Evolutionary conservation across 352 stramenopile genomes (phyloP).

Genomic region (Phytophthora litchii): DNA sequence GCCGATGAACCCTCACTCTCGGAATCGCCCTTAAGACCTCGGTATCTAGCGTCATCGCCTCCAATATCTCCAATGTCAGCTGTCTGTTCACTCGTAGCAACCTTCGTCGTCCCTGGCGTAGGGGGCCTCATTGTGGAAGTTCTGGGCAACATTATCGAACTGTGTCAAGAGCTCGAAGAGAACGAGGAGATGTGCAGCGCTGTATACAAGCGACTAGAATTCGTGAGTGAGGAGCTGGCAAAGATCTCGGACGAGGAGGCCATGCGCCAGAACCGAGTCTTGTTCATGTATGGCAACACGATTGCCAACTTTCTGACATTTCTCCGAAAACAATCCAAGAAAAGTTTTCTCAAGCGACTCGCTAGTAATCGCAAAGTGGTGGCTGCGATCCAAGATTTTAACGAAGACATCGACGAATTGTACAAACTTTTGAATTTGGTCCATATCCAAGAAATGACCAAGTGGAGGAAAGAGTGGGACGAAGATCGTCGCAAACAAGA

Average conservation of each 20-base stretch:
- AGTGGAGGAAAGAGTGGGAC: slow-evolving; percentile 36
- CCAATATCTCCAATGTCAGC: slow-evolving; percentile 13
- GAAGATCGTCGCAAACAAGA: slow-evolving; percentile 29
- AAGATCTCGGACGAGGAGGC: slow-evolving; percentile 30
- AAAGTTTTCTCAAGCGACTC: slow-evolving; percentile 29
- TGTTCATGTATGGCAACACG: slow-evolving; percentile 28
- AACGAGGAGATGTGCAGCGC: slow-evolving; percentile 33
- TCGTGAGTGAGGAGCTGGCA: slow-evolving; percentile 27
- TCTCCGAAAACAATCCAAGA: slow-evolving; percentile 28
- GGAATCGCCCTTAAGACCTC: neutral
- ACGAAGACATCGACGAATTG: slow-evolving; percentile 34
- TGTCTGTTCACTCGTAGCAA: slow-evolving; percentile 32
- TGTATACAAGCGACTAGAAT: slow-evolving; percentile 24
- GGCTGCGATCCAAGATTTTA: slow-evolving; percentile 29
- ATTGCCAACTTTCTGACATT: slow-evolving; percentile 31
- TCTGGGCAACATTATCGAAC: slow-evolving; percentile 23
- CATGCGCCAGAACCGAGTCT: slow-evolving; percentile 28
- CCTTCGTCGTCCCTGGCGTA: slow-evolving; percentile 25
- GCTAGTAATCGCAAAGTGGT: slow-evolving; percentile 33
- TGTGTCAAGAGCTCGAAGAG: slow-evolving; percentile 40
- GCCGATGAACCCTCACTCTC: slow-evolving; percentile 1
- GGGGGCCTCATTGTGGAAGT: slow-evolving; percentile 27
- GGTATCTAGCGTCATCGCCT: neutral
- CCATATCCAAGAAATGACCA: slow-evolving; percentile 33
- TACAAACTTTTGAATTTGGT: slow-evolving; percentile 28